phyloP scores from a whole-genome alignment of 2,329 filamentous ascomycete genomes.

The Venturia effusa region DNA sequence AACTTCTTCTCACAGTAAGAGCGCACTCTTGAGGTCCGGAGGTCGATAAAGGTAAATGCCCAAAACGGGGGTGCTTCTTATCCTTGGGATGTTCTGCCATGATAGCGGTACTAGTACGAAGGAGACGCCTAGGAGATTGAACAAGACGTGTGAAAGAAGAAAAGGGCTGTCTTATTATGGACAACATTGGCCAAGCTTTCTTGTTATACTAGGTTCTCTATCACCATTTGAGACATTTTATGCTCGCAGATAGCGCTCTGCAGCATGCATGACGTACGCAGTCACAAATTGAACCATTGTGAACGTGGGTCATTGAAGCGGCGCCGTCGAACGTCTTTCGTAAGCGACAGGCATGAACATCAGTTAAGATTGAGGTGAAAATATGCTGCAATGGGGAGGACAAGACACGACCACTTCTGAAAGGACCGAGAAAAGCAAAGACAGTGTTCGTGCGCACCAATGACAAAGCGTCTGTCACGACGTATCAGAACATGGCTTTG shows the following conservation, averaged over 20 bases:
- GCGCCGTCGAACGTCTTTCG: not conserved
- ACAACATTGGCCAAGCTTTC: not conserved
- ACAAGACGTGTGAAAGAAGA: not conserved
- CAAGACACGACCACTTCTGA: too few species aligned
- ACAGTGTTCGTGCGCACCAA: too few species aligned
- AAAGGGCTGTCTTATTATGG: not conserved
- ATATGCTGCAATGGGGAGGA: too few species aligned
- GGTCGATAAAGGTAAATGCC: constrained; percentile 10
- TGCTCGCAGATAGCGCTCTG: not conserved
- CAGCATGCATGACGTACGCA: not conserved
- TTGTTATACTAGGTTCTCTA: not conserved
- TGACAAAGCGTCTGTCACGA: too few species aligned
- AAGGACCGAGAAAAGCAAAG: too few species aligned
- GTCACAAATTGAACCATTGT: not conserved
- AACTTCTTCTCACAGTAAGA: constrained; percentile 1
- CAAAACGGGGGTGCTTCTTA: constrained; percentile 10
- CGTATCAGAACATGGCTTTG: too few species aligned
- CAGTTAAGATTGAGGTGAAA: too few species aligned
- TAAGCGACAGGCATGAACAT: not conserved
- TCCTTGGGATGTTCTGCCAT: constrained; percentile 2
- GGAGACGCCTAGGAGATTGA: not conserved
- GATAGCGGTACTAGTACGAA: not conserved
- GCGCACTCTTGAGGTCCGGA: constrained; percentile 11
- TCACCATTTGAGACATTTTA: not conserved
- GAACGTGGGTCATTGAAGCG: not conserved